These are phyloP conservation scores for Yamadazyma dendronema DNA, from an alignment of 1,139 yeast species.

Conservation along the genomic window DNA sequence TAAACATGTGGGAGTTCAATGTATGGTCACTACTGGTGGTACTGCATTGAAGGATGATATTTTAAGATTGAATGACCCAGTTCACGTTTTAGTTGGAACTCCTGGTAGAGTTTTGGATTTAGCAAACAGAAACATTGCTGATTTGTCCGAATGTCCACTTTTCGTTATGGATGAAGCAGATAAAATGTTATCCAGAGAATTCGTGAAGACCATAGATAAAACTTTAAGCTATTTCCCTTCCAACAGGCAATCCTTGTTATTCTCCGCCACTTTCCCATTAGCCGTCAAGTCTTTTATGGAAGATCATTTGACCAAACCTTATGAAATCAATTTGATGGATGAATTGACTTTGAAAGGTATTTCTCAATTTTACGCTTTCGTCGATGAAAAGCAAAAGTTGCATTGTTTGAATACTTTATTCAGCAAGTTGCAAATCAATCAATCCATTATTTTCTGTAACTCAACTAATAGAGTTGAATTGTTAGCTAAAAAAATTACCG, in stretches of 20 bases:
- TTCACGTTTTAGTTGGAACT: conserved; percentile 88
- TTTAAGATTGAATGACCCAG: conserved; percentile 86
- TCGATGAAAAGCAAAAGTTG: conserved; percentile 92
- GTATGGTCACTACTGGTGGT: conserved; percentile 99
- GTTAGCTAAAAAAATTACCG: conserved; percentile 93
- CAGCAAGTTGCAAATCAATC: conserved; percentile 92
- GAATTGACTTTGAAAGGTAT: conserved; percentile 95
- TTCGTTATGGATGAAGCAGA: conserved; percentile 99
- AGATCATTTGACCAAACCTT: conserved; percentile 84
- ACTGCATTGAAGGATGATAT: conserved; percentile 93
- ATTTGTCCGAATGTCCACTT: conserved; percentile 81
- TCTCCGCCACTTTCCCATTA: conserved; percentile 94
- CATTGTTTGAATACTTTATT: conserved; percentile 94
- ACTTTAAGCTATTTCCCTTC: conserved; percentile 80
- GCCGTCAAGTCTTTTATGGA: conserved; percentile 94
- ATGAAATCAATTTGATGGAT: conserved; percentile 96
- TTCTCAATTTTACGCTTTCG: conserved; percentile 95
- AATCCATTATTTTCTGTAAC: conserved; percentile 94
- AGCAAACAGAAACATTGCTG: conserved; percentile 85
- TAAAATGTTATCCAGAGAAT: conserved; percentile 90
- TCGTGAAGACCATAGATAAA: conserved; percentile 84
- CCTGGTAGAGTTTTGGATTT: conserved; percentile 97
- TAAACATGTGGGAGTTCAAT: conserved; percentile 85
- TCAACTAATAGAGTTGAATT: conserved; percentile 95
- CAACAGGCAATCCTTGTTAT: conserved; percentile 80